Percentiles rank a stretch among this genome's conserved stretches.
Conservation (phyloP, 176 grass and related monocot species). For the Eragrostis curvula region DNA sequence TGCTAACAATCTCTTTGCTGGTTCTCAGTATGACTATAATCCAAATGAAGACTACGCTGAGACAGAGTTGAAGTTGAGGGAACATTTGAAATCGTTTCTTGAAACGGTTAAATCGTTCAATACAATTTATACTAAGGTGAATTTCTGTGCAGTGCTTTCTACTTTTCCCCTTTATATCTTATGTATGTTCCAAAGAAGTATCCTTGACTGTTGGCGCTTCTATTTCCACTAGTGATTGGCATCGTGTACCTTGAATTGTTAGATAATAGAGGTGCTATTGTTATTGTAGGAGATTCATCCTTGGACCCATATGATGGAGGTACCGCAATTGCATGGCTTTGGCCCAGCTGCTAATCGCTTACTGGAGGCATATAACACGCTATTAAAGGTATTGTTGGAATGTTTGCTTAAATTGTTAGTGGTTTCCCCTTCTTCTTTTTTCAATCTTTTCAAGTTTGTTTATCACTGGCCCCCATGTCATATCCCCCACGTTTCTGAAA, state of each 20-base stretch:
- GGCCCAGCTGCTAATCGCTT: constrained; percentile 95
- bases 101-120: constrained; percentile 97
- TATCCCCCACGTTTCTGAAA: no score
- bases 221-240: neutral
- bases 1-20: constrained; percentile 34
- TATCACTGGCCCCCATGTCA: neutral
- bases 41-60: constrained; percentile 92
- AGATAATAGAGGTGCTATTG: constrained; percentile 22
- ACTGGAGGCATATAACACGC: constrained; percentile 95
- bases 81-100: constrained; percentile 85
- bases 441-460: constrained; percentile 3
- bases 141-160: neutral
- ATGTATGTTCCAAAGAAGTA: neutral
- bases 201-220: neutral
- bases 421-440: neutral
- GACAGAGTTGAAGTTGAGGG: constrained; percentile 91
- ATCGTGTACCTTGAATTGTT: constrained; percentile 14
- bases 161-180: neutral
- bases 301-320: constrained; percentile 99
- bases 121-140: constrained; percentile 94
- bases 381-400: constrained; percentile 71
- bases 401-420: neutral
- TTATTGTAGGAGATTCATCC: constrained; percentile 88
- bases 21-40: constrained; percentile 90
- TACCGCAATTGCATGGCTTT: constrained; percentile 97